Evolutionary conservation across 1,284 basidiomycete genomes (phyloP).

Genomic region (Cutaneotrichosporon dermatis): DNA sequence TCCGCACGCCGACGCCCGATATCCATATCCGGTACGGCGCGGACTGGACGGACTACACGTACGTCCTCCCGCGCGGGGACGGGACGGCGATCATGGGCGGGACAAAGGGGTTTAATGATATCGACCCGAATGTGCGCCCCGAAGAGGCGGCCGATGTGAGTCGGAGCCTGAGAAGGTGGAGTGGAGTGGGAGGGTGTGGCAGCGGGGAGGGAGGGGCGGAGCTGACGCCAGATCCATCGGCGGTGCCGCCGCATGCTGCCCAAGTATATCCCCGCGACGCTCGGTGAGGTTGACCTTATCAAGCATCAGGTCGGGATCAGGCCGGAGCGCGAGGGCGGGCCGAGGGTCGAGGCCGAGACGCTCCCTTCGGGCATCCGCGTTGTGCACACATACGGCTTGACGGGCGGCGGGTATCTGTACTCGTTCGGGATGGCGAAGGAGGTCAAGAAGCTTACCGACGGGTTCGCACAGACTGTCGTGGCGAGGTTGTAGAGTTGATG

Average conservation of each 20-base stretch:
- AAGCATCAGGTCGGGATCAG: slow-evolving; percentile 16
- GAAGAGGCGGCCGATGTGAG: neutral
- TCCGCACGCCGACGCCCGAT: slow-evolving; percentile 3
- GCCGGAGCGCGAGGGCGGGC: slow-evolving; percentile 10
- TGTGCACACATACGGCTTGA: slow-evolving; percentile 5
- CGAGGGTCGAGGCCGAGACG: slow-evolving; percentile 1
- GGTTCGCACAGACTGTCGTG: neutral
- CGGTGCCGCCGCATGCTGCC: slow-evolving; percentile 13
- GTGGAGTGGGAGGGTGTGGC: too few species aligned
- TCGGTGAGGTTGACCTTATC: slow-evolving; percentile 16
- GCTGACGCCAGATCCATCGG: slow-evolving; percentile 9
- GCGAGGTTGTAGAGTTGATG: neutral
- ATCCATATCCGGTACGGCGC: slow-evolving; percentile 12
- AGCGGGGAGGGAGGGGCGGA: neutral
- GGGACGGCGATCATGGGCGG: slow-evolving; percentile 16
- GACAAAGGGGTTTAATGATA: slow-evolving; percentile 12
- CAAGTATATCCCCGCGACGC: slow-evolving; percentile 7
- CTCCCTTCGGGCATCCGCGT: neutral
- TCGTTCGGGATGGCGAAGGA: neutral
- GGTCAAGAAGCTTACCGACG: slow-evolving; percentile 6
- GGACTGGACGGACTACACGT: slow-evolving; percentile 13
- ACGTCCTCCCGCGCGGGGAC: slow-evolving; percentile 14
- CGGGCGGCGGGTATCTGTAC: slow-evolving; percentile 6
- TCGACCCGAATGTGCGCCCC: slow-evolving; percentile 1
- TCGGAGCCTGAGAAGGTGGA: neutral